Evolutionary conservation across 306 rosid genomes (phyloP).

Genomic region (Chamaecrista fasciculata): DNA sequence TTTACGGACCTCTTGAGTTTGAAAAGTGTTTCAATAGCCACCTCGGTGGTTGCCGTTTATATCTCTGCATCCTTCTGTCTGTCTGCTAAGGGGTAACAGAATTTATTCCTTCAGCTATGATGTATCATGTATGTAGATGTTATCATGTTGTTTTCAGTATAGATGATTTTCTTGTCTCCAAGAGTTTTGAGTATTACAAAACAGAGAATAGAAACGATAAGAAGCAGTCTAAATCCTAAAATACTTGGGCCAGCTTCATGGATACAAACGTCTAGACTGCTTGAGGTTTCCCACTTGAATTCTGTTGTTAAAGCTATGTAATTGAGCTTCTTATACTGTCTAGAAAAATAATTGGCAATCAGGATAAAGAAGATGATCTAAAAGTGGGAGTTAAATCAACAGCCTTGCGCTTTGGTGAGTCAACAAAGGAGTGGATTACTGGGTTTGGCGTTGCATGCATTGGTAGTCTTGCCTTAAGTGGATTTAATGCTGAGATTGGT

Average conservation of each 20-base stretch:
- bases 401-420: constrained; percentile 91
- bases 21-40: too few relatives aligned
- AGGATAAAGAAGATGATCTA: constrained; percentile 93
- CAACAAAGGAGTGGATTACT: constrained; percentile 71
- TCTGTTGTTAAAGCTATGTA: constrained; percentile 23
- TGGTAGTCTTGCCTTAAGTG: constrained; percentile 69
- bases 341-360: constrained; percentile 31
- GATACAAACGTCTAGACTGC: background rate
- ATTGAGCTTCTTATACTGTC: constrained; percentile 10
- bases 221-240: background rate
- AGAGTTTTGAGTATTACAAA: constrained; percentile 1
- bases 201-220: constrained; percentile 5
- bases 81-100: too few relatives aligned
- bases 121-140: background rate
- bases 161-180: constrained; percentile 10
- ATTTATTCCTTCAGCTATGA: too few relatives aligned
- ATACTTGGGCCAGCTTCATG: background rate
- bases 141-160: constrained; percentile 13
- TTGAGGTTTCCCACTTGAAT: constrained; percentile 18
- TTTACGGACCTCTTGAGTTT: background rate
- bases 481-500: constrained; percentile 83
- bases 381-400: constrained; percentile 94
- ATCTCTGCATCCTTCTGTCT: too few relatives aligned
- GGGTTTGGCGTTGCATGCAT: constrained; percentile 78
- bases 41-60: too few relatives aligned